phyloP scores from a whole-genome alignment of 345 rosid genomes.

The Rhodamnia rubescens region DNA sequence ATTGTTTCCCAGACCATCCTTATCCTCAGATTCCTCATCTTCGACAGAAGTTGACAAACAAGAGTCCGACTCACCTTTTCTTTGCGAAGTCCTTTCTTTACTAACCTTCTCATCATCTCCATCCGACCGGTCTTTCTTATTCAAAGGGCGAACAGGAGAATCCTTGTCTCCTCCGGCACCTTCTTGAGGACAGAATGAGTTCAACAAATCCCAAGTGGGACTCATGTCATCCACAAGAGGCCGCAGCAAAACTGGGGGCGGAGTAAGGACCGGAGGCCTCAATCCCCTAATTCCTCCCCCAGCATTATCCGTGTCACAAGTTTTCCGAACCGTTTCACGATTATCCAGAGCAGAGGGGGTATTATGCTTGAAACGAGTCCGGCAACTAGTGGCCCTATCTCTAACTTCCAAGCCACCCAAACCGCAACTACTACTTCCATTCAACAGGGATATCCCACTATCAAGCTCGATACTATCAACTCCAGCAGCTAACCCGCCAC shows the following conservation, averaged over 20 bases:
- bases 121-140: background rate
- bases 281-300: conserved; percentile 12
- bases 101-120: background rate
- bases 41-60: background rate
- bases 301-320: background rate
- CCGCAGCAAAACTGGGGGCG: conserved; percentile 14
- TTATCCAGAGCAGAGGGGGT: no score
- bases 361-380: background rate
- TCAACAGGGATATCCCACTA: background rate
- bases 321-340: no score
- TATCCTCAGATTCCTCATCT: background rate
- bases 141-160: background rate
- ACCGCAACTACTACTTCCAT: background rate
- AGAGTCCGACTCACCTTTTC: background rate
- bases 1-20: background rate
- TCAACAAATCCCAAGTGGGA: conserved; percentile 19
- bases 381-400: background rate
- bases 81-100: background rate
- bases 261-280: conserved; percentile 15
- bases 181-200: conserved; percentile 9
- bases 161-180: background rate
- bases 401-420: background rate
- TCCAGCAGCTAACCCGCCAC: background rate
- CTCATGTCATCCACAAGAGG: conserved; percentile 8
- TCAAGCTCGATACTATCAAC: background rate